Conservation (phyloP, 345 rosid genomes). For the Cochlearia excelsa region DNA sequence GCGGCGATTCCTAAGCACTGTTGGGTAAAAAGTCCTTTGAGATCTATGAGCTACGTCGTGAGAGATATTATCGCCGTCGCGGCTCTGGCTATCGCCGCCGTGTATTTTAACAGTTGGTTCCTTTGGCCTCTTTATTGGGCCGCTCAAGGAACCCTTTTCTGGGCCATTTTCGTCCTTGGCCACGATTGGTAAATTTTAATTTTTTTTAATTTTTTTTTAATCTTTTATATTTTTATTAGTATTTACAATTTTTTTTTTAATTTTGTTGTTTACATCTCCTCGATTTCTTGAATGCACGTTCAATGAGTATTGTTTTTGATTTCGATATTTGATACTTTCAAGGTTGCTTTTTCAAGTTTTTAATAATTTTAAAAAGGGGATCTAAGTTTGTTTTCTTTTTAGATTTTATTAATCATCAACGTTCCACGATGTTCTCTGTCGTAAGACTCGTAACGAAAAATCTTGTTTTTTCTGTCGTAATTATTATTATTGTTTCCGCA, state of each 20-base stretch:
- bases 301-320: conserved; percentile 14
- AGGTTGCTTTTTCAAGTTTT: conserved; percentile 3
- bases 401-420: neutral
- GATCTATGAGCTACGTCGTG: conserved; percentile 66
- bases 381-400: conserved; percentile 16
- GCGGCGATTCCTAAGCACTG: conserved; percentile 77
- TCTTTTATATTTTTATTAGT: no score
- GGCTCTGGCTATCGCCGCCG: conserved; percentile 47
- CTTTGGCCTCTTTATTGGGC: conserved; percentile 70
- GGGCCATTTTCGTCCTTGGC: conserved; percentile 90
- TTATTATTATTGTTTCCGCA: conserved; percentile 24
- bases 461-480: neutral
- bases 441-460: conserved; percentile 24
- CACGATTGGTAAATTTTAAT: conserved; percentile 58
- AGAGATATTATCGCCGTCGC: conserved; percentile 53
- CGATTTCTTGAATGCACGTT: conserved; percentile 22
- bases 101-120: conserved; percentile 47
- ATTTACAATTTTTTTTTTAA: no score
- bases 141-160: conserved; percentile 80
- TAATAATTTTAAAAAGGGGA: conserved; percentile 13
- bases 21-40: conserved; percentile 67
- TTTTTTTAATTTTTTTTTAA: neutral
- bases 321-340: conserved; percentile 18
- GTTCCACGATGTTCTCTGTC: conserved; percentile 17
- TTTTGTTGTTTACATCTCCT: conserved; percentile 1